Conservation (phyloP, 805 yeast species). For the Candida xyloterini region DNA sequence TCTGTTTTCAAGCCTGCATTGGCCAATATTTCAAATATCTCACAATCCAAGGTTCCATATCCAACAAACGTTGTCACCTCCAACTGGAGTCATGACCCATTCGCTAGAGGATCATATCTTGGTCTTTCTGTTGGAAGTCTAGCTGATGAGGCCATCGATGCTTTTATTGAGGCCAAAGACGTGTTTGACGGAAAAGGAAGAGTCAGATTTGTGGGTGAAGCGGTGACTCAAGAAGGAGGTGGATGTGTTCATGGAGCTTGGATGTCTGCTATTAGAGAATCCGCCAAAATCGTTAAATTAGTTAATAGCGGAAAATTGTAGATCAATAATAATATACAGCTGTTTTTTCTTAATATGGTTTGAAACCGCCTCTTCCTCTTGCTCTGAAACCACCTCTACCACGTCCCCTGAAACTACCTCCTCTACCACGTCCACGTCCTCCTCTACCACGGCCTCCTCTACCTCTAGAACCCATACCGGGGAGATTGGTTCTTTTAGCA, state of each 20-base stretch:
- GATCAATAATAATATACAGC: slow-evolving; percentile 6
- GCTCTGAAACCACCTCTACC: slow-evolving; percentile 25
- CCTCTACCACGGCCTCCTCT: slow-evolving; percentile 43
- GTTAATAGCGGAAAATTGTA: slow-evolving; percentile 27
- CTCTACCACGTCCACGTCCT: slow-evolving; percentile 23
- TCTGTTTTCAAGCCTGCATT: slow-evolving; percentile 42
- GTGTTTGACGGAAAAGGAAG: slow-evolving; percentile 37
- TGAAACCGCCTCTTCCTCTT: slow-evolving; percentile 30
- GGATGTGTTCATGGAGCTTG: slow-evolving; percentile 64
- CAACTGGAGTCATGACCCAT: slow-evolving; percentile 53
- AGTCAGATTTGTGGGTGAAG: slow-evolving; percentile 59
- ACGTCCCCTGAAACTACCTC: slow-evolving; percentile 19
- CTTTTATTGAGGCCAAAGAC: slow-evolving; percentile 38
- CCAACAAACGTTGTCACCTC: slow-evolving; percentile 32
- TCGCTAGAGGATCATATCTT: slow-evolving; percentile 45
- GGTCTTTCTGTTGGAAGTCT: slow-evolving; percentile 32
- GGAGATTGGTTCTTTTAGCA: slow-evolving; percentile 78
- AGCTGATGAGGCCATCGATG: slow-evolving; percentile 32
- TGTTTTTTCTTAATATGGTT: slow-evolving; percentile 28
- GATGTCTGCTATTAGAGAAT: slow-evolving; percentile 48
- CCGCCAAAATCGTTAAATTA: slow-evolving; percentile 25
- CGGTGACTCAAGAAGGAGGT: slow-evolving; percentile 47
- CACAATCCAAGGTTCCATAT: slow-evolving; percentile 17
- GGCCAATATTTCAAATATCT: slow-evolving; percentile 28
- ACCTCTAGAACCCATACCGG: slow-evolving; percentile 57